Evolutionary conservation across 306 rosid species (phyloP).

Genomic region (Prosopis cineraria): DNA sequence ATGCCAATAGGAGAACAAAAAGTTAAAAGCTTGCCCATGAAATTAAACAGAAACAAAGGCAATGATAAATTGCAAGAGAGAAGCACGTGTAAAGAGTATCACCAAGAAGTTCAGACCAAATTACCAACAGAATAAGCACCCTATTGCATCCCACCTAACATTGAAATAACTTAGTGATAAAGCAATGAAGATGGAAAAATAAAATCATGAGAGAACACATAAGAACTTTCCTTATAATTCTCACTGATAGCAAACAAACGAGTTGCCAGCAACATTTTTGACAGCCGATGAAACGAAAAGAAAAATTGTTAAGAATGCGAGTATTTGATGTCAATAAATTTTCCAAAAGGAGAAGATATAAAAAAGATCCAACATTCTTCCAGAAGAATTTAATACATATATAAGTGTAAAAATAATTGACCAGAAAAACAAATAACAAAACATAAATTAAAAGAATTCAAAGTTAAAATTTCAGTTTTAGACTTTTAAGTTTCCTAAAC

Average conservation of each 20-base stretch:
- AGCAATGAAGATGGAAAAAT: conserved; percentile 19
- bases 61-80: not conserved
- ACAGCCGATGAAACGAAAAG: conserved; percentile 7
- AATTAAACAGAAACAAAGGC: conserved; percentile 8
- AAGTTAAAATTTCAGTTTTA: conserved; percentile 22
- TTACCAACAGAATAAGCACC: conserved; percentile 30
- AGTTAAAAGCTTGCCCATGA: conserved; percentile 12
- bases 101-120: conserved; percentile 30
- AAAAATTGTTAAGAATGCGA: not conserved
- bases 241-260: conserved; percentile 5
- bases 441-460: not conserved
- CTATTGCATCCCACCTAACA: conserved; percentile 47
- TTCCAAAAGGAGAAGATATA: conserved; percentile 5
- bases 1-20: conserved; percentile 4
- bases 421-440: not conserved
- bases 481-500: conserved; percentile 13
- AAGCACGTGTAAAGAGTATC: conserved; percentile 33
- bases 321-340: not conserved
- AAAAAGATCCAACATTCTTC: not conserved
- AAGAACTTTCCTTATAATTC: not conserved
- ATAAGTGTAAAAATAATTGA: not conserved
- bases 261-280: not conserved
- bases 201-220: not conserved
- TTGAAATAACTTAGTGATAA: conserved; percentile 22
- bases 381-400: conserved; percentile 28